Conservation (phyloP, 306 rosid genomes). For the Sechiopsis laciniata region DNA sequence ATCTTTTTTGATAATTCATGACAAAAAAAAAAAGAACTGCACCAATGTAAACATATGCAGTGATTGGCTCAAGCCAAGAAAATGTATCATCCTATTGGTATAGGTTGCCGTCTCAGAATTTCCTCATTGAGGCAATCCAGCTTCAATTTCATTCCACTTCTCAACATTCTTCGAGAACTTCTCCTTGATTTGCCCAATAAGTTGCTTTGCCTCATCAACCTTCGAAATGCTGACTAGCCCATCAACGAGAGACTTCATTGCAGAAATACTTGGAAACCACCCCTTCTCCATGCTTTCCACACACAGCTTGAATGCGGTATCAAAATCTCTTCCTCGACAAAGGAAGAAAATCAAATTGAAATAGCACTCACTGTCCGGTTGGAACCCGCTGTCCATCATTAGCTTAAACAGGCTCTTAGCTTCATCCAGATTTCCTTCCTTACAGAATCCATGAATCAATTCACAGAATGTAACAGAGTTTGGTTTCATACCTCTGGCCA, state of each 20-base stretch:
- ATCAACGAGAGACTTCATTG: conserved; percentile 61
- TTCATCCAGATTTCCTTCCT: conserved; percentile 58
- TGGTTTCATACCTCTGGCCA: conserved; percentile 46
- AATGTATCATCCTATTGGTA: neutral
- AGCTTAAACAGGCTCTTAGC: conserved; percentile 47
- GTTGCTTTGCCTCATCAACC: conserved; percentile 51
- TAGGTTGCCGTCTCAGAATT: neutral
- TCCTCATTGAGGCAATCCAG: conserved; percentile 49
- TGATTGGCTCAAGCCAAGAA: conserved; percentile 7
- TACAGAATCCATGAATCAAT: conserved; percentile 69
- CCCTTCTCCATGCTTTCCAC: conserved; percentile 56
- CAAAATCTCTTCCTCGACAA: conserved; percentile 46
- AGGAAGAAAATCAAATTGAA: conserved; percentile 46
- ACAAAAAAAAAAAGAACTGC: conserved; percentile 4
- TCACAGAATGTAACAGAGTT: conserved; percentile 42
- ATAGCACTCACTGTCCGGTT: conserved; percentile 45
- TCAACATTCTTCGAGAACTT: conserved; percentile 43
- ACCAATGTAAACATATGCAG: conserved; percentile 4
- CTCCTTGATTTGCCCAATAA: conserved; percentile 56
- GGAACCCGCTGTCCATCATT: conserved; percentile 45
- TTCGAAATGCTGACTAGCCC: conserved; percentile 54
- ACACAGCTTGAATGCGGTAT: conserved; percentile 38
- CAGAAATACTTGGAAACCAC: conserved; percentile 60
- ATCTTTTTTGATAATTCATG: neutral
- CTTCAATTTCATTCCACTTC: conserved; percentile 65